Conservation (phyloP, 1,284 basidiomycete species). For the Trichosporon sp. region DNA sequence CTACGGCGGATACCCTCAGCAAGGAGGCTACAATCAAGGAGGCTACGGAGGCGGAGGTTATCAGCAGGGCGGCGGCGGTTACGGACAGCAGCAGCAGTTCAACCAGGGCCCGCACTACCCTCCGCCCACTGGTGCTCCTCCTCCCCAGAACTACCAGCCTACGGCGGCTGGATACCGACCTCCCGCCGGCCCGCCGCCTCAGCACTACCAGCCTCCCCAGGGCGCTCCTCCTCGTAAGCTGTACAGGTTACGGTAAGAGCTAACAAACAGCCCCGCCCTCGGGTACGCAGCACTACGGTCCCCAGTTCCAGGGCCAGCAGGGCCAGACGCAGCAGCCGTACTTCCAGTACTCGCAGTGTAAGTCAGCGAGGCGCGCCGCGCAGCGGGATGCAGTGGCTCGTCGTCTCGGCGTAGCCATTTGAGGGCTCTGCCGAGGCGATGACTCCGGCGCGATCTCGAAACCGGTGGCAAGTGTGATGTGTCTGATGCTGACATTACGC, state of each 20-base stretch:
- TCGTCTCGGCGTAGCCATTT: too few species aligned
- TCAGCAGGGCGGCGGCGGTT: not conserved
- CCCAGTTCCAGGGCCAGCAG: constrained; percentile 55
- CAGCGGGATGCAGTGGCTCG: too few species aligned
- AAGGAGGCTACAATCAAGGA: not conserved
- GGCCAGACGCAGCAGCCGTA: constrained; percentile 55
- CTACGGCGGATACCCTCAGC: constrained; percentile 6
- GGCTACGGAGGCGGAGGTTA: not conserved
- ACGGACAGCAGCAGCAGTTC: not conserved
- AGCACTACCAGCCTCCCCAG: not conserved
- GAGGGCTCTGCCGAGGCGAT: too few species aligned
- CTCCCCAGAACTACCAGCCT: constrained; percentile 9
- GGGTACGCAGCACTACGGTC: constrained; percentile 63
- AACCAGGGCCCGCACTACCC: not conserved
- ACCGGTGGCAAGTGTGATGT: not conserved
- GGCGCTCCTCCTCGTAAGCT: constrained; percentile 7
- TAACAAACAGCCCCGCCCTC: constrained; percentile 48
- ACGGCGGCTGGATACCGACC: constrained; percentile 12
- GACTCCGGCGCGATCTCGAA: too few species aligned
- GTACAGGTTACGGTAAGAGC: not conserved
- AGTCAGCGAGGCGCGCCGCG: too few species aligned
- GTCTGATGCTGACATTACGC: not conserved
- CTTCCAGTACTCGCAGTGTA: constrained; percentile 79
- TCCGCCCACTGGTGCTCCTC: constrained; percentile 14
- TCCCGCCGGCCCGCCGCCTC: constrained; percentile 2